phyloP scores from a whole-genome alignment of 345 rosid genomes.

The Cochlearia excelsa region DNA sequence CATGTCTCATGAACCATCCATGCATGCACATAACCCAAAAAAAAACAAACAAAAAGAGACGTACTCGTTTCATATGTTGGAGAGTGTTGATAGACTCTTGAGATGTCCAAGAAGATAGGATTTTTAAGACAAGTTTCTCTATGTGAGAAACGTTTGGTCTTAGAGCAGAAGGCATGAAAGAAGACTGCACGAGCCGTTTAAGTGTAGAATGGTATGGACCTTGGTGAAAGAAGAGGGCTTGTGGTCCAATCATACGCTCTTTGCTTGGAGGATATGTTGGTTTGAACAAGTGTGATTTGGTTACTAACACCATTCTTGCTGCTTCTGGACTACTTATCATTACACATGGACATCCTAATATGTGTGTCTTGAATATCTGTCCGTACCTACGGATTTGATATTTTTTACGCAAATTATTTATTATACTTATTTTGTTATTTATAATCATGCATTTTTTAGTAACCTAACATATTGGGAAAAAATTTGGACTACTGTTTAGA shows the following conservation, averaged over 20 bases:
- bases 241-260: conserved; percentile 82
- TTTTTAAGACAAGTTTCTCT: conserved; percentile 55
- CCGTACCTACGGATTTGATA: conserved; percentile 52
- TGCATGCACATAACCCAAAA: conserved; percentile 27
- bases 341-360: conserved; percentile 95
- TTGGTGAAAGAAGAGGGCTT: conserved; percentile 85
- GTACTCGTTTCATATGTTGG: conserved; percentile 86
- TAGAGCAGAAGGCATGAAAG: conserved; percentile 67
- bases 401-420: neutral
- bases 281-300: conserved; percentile 67
- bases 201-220: conserved; percentile 74
- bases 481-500: too few species aligned
- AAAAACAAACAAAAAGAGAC: conserved; percentile 22
- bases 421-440: too few species aligned
- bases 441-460: too few species aligned
- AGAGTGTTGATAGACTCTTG: conserved; percentile 58
- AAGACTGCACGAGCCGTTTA: conserved; percentile 67
- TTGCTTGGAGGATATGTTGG: conserved; percentile 93
- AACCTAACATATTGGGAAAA: neutral
- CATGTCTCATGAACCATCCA: conserved; percentile 17
- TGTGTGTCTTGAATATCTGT: conserved; percentile 81
- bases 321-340: conserved; percentile 93
- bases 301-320: conserved; percentile 64
- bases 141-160: conserved; percentile 63
- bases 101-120: conserved; percentile 58